phyloP scores from a whole-genome alignment of 805 yeast species.

The Kluyveromyces dobzhanskii region DNA sequence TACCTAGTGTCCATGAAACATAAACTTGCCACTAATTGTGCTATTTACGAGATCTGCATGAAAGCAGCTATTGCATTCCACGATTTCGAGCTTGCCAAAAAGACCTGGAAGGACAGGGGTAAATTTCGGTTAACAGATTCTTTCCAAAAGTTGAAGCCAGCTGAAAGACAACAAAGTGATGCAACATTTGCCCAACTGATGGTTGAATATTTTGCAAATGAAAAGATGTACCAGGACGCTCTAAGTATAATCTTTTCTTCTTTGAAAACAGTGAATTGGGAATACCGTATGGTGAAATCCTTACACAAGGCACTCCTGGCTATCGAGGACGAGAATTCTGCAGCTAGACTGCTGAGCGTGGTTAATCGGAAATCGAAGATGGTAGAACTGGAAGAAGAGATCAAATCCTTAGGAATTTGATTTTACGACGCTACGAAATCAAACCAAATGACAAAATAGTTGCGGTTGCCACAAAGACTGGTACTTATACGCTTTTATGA shows the following conservation, averaged over 20 bases:
- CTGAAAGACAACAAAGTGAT: slow-evolving; percentile 19
- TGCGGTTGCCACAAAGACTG: no score
- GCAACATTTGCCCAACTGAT: slow-evolving; percentile 57
- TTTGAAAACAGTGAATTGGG: slow-evolving; percentile 65
- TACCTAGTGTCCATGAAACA: slow-evolving; percentile 17
- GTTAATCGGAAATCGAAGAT: slow-evolving; percentile 25
- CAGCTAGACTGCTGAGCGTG: slow-evolving; percentile 24
- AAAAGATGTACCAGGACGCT: slow-evolving; percentile 60
- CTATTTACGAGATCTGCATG: slow-evolving; percentile 52
- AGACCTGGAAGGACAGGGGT: slow-evolving; percentile 77
- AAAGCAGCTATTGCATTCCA: slow-evolving; percentile 54
- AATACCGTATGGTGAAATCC: slow-evolving; percentile 35
- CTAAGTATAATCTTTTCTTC: slow-evolving; percentile 59
- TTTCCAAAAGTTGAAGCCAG: slow-evolving; percentile 51
- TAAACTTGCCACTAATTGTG: slow-evolving; percentile 36
- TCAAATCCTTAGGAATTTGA: slow-evolving; percentile 13
- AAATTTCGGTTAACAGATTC: slow-evolving; percentile 44
- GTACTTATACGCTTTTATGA: no score
- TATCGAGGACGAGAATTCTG: slow-evolving; percentile 36
- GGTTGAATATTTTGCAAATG: slow-evolving; percentile 49
- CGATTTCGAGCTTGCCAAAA: slow-evolving; percentile 50
- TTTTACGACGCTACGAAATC: background rate
- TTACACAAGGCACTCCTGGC: slow-evolving; percentile 34
- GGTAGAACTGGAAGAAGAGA: slow-evolving; percentile 13
- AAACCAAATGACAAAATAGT: background rate